Evolutionary conservation across 73 alveolate species (phyloP), one percentile per base, ranked within the genome.

Genomic region (Symbiodinium natans): DNA sequence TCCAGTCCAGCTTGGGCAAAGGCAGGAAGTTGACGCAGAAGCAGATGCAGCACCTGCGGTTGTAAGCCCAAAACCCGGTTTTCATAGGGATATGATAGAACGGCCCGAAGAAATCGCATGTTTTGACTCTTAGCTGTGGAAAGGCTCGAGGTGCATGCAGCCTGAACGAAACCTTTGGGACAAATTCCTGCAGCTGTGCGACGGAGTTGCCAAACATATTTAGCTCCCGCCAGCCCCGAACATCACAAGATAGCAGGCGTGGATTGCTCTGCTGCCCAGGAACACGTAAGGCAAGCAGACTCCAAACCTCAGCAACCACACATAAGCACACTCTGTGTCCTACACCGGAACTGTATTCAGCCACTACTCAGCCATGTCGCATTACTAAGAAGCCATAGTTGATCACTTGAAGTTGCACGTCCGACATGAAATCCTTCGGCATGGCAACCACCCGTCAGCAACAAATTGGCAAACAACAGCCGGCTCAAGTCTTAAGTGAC

Each of bases 201-300:
- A n/a, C n/a, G n/a, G n/a, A n/a, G n/a, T n/a, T n/a, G n/a, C n/a
- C n/a, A n/a, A n/a, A n/a, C n/a, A n/a, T n/a, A n/a, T n/a, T n/a
- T n/a, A n/a, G n/a, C n/a, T n/a, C n/a, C n/a, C n/a, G n/a, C n/a
- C n/a, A n/a, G n/a, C n/a, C n/a, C n/a, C n/a, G n/a, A n/a, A n/a
- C n/a, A n/a, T n/a, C n/a, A n/a, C n/a, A n/a, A n/a, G n/a, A n/a
- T n/a, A n/a, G n/a, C n/a, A n/a, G n/a, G n/a, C n/a, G n/a, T n/a
- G n/a, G n/a, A n/a, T 17, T 17, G 7, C 7, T 9, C 73, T 41
- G 74, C 92, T 13, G 93, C 63, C 83, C 46, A 56, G 93, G 73
- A 15, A 39, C 95, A 89, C 95, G 34, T 89, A 89, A 34, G 95
- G 95, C 86, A 89, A n/a, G 86, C 95, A 89, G 75, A 89, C 95